A percentile compares a stretch with the other conserved stretches of the same genome.
phyloP scores from a whole-genome alignment of 2,329 filamentous ascomycete species.

The Camillea tinctor region DNA sequence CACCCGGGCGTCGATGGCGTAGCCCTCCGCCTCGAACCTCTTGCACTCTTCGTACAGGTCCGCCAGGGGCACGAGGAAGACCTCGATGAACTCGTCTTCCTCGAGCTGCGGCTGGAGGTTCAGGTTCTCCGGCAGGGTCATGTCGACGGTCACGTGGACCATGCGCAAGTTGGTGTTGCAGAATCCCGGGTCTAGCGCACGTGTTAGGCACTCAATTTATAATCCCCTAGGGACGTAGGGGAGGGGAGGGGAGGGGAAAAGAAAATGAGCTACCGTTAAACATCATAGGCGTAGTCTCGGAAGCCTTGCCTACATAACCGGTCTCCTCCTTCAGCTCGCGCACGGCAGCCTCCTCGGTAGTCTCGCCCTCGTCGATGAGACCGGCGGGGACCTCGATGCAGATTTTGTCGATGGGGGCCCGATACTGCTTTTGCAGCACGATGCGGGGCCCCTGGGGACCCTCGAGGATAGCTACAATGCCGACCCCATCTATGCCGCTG shows the following conservation, averaged over 20 bases:
- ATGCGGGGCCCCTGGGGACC: constrained; percentile 54
- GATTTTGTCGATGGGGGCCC: constrained; percentile 59
- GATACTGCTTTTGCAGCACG: constrained; percentile 66
- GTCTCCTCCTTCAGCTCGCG: constrained; percentile 67
- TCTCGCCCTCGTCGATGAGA: constrained; percentile 61
- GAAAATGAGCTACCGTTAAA: constrained; percentile 28
- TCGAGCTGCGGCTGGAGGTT: constrained; percentile 68
- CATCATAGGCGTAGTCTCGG: constrained; percentile 44
- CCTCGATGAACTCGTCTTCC: constrained; percentile 80
- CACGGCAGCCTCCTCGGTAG: constrained; percentile 58
- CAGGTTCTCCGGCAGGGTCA: constrained; percentile 66
- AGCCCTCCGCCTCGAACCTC: constrained; percentile 66
- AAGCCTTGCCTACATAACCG: constrained; percentile 56
- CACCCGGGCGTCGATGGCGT: constrained; percentile 75
- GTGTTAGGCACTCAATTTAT: neutral
- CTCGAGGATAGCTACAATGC: constrained; percentile 68
- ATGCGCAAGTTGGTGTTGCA: constrained; percentile 67
- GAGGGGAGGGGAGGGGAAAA: neutral
- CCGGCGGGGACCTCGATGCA: constrained; percentile 66
- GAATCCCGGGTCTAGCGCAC: constrained; percentile 55
- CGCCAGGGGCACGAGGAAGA: constrained; percentile 65
- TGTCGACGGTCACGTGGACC: constrained; percentile 73
- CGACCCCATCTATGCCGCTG: constrained; percentile 68
- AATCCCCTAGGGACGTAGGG: too few species aligned
- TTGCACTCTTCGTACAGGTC: constrained; percentile 66